Conservation (phyloP, 2,329 filamentous ascomycete species). For the Phialophora expanda region DNA sequence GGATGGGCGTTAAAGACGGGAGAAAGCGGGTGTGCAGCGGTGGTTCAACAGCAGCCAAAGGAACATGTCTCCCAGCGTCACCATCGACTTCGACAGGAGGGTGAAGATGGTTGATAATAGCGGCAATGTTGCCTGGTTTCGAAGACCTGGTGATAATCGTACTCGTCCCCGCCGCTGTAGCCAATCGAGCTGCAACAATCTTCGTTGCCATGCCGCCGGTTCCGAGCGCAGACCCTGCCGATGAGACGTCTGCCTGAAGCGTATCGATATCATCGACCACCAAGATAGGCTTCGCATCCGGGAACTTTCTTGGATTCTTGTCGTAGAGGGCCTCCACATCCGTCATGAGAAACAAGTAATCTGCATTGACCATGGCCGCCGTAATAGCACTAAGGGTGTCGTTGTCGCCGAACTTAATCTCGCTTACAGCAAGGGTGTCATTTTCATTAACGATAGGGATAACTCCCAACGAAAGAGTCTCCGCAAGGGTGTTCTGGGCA, state of each 20-base stretch:
- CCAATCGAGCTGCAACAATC: conserved; percentile 88
- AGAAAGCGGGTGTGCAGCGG: conserved; percentile 93
- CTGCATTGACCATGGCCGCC: conserved; percentile 94
- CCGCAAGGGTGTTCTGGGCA: conserved; percentile 91
- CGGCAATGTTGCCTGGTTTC: conserved; percentile 88
- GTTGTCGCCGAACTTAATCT: conserved; percentile 99
- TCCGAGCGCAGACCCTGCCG: conserved; percentile 83
- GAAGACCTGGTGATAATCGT: conserved; percentile 94
- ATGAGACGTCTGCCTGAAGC: conserved; percentile 86
- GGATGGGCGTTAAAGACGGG: conserved; percentile 80
- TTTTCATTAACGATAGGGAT: conserved; percentile 99
- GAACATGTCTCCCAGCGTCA: conserved; percentile 27
- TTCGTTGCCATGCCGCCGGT: conserved; percentile 98
- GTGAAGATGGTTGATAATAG: conserved; percentile 83
- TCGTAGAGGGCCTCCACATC: conserved; percentile 98
- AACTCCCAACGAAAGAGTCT: conserved; percentile 90
- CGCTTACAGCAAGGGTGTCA: conserved; percentile 91
- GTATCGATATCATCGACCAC: conserved; percentile 87
- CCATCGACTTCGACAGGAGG: conserved; percentile 47
- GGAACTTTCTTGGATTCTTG: conserved; percentile 85
- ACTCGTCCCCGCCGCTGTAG: conserved; percentile 91
- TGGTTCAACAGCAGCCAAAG: conserved; percentile 49
- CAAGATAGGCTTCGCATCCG: conserved; percentile 86
- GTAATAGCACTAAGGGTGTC: conserved; percentile 97
- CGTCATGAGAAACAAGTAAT: conserved; percentile 97